Evolutionary conservation across 2,329 filamentous ascomycete species (phyloP).

Genomic region (Didymella sp.): DNA sequence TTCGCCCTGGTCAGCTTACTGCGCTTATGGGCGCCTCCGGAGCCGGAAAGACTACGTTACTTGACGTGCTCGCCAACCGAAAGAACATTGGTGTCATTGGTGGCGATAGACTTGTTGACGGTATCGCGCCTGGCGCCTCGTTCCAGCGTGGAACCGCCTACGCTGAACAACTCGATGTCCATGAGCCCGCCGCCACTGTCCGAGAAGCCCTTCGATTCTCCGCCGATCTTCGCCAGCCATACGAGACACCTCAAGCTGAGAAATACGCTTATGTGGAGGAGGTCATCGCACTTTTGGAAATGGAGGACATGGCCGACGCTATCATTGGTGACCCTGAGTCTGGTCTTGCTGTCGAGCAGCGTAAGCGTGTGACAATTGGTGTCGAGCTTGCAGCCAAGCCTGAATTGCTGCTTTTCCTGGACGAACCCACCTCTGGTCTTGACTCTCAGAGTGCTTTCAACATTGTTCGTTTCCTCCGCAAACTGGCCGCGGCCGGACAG

Average conservation of each 20-base stretch:
- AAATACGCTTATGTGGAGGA: slow-evolving; percentile 72
- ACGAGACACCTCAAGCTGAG: slow-evolving; percentile 63
- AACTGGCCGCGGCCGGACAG: slow-evolving; percentile 79
- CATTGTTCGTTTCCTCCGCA: slow-evolving; percentile 78
- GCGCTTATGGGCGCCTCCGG: slow-evolving; percentile 58
- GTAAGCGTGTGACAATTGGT: slow-evolving; percentile 69
- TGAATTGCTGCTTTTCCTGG: slow-evolving; percentile 76
- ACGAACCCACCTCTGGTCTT: slow-evolving; percentile 79
- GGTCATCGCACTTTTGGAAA: slow-evolving; percentile 68
- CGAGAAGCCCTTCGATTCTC: slow-evolving; percentile 72
- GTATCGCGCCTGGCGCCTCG: slow-evolving; percentile 61
- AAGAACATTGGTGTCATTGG: slow-evolving; percentile 70
- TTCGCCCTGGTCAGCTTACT: slow-evolving; percentile 64
- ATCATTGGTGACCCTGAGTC: slow-evolving; percentile 67
- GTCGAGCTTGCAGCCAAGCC: slow-evolving; percentile 70
- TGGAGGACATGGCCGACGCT: slow-evolving; percentile 71
- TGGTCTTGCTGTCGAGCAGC: slow-evolving; percentile 70
- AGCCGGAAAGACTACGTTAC: slow-evolving; percentile 85
- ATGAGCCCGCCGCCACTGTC: slow-evolving; percentile 68
- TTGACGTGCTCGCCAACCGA: slow-evolving; percentile 75
- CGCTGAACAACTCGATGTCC: slow-evolving; percentile 70
- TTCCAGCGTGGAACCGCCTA: slow-evolving; percentile 71
- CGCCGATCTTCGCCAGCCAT: slow-evolving; percentile 68
- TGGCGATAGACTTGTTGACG: slow-evolving; percentile 69
- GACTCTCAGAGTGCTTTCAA: slow-evolving; percentile 77